Evolutionary conservation across 192 early-diverging fungal genomes (phyloP).

Genomic region (Coemansia sp.): DNA sequence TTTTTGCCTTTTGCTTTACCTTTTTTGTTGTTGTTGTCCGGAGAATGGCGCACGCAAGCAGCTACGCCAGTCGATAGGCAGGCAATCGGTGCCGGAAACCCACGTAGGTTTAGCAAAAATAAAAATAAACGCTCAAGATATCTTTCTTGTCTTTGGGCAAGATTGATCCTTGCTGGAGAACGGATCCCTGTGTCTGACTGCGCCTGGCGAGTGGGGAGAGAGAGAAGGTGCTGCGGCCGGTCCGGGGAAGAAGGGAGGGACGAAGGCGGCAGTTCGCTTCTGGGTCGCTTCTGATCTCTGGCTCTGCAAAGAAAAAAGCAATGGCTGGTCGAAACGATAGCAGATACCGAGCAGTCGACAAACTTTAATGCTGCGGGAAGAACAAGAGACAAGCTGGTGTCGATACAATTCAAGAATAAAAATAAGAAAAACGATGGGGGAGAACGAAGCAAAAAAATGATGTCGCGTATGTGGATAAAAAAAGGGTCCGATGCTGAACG

Average conservation of each 20-base stretch:
- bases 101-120: neutral
- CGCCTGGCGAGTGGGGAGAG: neutral
- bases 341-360: neutral
- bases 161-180: neutral
- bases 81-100: neutral
- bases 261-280: neutral
- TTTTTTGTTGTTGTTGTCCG: neutral
- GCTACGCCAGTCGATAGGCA: neutral
- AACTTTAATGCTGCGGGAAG: neutral
- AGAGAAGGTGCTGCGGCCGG: neutral
- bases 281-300: neutral
- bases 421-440: neutral
- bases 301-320: neutral
- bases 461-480: neutral
- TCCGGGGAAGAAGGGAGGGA: neutral
- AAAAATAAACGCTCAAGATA: neutral
- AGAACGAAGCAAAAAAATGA: neutral
- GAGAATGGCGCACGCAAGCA: conserved; percentile 2
- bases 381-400: neutral
- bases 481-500: neutral
- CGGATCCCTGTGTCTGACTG: neutral
- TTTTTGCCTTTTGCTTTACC: too few species aligned
- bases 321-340: neutral
- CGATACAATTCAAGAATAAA: neutral
- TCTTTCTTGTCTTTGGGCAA: neutral